Evolutionary conservation across 2,329 filamentous ascomycete genomes (phyloP).

Genomic region (Penicillium sp.): DNA sequence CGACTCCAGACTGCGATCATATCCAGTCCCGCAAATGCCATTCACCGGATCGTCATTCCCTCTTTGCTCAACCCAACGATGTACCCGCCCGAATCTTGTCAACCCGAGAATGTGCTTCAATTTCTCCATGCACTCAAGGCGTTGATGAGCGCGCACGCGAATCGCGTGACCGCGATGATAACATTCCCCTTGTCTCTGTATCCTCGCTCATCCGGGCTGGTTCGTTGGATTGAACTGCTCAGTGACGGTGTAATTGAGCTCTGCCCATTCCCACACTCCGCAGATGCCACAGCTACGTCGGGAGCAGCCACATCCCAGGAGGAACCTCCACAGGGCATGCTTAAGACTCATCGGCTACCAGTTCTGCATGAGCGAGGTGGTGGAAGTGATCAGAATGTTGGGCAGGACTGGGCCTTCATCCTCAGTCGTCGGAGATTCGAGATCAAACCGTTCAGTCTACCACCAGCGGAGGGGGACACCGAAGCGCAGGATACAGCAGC

Average conservation of each 20-base stretch:
- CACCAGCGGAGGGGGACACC: slow-evolving; percentile 76
- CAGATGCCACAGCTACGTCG: slow-evolving; percentile 53
- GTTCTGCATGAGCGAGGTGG: slow-evolving; percentile 87
- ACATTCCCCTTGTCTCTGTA: slow-evolving; percentile 80
- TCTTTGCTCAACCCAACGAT: slow-evolving; percentile 81
- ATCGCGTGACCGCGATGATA: slow-evolving; percentile 68
- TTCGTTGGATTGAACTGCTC: slow-evolving; percentile 82
- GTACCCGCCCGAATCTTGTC: slow-evolving; percentile 69
- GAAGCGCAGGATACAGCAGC: slow-evolving; percentile 57
- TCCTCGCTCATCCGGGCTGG: slow-evolving; percentile 71
- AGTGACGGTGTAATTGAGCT: slow-evolving; percentile 86
- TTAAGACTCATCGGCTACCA: slow-evolving; percentile 80
- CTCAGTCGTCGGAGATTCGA: slow-evolving; percentile 80
- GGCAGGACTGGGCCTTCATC: slow-evolving; percentile 88
- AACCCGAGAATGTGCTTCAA: slow-evolving; percentile 72
- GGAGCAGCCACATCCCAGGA: slow-evolving; percentile 60
- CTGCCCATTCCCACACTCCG: slow-evolving; percentile 67
- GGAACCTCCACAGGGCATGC: slow-evolving; percentile 80
- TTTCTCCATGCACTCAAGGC: slow-evolving; percentile 79
- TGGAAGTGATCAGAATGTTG: slow-evolving; percentile 67
- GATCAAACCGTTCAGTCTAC: slow-evolving; percentile 85
- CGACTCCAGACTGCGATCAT: slow-evolving; percentile 59
- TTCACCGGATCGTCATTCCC: slow-evolving; percentile 85
- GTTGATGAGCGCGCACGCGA: slow-evolving; percentile 68
- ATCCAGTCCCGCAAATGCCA: slow-evolving; percentile 58